Base-by-base conservation (phyloP, 805 yeast genomes). In the Kregervanrija delftensis region DNA sequence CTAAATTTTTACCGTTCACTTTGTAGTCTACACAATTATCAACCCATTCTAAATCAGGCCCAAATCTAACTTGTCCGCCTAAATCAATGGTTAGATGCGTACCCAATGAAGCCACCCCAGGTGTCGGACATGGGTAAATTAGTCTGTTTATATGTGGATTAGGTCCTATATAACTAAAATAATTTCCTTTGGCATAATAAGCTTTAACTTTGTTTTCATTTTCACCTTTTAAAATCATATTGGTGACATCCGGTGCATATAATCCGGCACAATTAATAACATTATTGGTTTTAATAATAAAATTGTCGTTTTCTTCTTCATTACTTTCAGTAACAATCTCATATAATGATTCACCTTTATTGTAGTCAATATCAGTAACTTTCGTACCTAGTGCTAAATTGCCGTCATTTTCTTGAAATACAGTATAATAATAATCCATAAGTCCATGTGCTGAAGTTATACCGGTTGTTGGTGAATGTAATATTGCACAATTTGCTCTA, bases 21-120 rank as follows among this genome's bases (percentile, higher is more conserved):
- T 65, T 56, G 48, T 77, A 75, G 55, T 79, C 78, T 5, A 49
- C 49, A 11, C 69, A 67, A 51, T 65, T 39, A 5, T 72, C 74
- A 2, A 85, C 77, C 86, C 95, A 88, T 60, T 88, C 93, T 35
- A 87, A 63, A 59, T 90, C 96, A 0, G 96, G 96, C 0, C 97
- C 97, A 59, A 89, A 89, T 50, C 77, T 74, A 28, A 89, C 64
- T 52, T 81, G 82, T 0, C 95, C 93, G 3, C 85, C 89, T 44
- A 89, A 63, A 55, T 86, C 95, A 30, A 90, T 66, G 0, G 97
- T 89, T 49, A 90, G 65, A 66, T 89, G 97, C 0, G 93, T 86
- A 0, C 97, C 97, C 45, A 90, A 67, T 0, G 95, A 85, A n/a
- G 84, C 72, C 0, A 80, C 75, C 42, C 77, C 74, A 6, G 73